A percentile compares a stretch with the other conserved stretches of the same genome.
Conservation (phyloP, 345 rosid genomes). For the Heritiera littoralis region DNA sequence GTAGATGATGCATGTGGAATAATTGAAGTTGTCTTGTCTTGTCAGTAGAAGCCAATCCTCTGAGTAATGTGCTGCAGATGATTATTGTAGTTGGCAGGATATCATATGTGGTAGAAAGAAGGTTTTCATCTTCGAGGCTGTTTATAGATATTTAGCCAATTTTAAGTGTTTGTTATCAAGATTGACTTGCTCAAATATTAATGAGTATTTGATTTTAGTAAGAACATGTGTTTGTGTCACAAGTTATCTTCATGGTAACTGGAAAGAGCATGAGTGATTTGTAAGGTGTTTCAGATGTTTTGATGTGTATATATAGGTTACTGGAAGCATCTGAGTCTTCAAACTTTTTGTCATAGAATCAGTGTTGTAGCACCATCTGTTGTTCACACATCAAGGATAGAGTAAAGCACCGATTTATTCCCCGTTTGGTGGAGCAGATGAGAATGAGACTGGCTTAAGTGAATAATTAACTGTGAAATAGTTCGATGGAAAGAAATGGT, state of each 20-base stretch:
- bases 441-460: background rate
- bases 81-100: background rate
- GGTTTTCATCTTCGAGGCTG: background rate
- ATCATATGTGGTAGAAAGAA: background rate
- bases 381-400: too few species aligned
- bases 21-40: background rate
- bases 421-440: background rate
- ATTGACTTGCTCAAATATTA: background rate
- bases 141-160: background rate
- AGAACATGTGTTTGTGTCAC: background rate
- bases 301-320: background rate
- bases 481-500: background rate
- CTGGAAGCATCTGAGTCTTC: background rate
- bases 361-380: background rate
- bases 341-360: background rate
- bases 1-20: background rate
- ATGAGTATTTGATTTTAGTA: background rate
- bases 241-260: background rate
- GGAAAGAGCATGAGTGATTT: background rate
- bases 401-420: background rate
- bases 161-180: background rate
- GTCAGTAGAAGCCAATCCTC: background rate
- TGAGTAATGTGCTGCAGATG: background rate
- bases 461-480: background rate
- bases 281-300: background rate